A percentile compares a stretch with the other conserved stretches of the same genome.
Evolutionary conservation across 2,329 filamentous ascomycete genomes (phyloP).

Genomic region (Proliferodiscus dingleyae): DNA sequence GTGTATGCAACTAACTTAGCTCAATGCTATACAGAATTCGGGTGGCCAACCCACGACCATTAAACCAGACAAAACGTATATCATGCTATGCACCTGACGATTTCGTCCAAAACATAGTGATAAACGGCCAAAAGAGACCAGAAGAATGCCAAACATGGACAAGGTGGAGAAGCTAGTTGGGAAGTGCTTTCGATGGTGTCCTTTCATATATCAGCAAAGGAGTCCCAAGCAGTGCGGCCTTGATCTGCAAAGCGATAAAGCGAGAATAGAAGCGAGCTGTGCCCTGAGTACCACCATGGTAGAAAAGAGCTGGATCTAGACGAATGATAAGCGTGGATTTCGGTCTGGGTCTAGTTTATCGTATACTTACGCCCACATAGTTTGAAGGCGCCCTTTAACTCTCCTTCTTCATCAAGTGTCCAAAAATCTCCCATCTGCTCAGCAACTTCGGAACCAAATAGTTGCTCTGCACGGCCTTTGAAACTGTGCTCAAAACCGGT

Average conservation of each 20-base stretch:
- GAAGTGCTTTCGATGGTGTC: no score
- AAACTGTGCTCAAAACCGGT: conserved; percentile 48
- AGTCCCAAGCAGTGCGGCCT: conserved; percentile 9
- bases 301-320: conserved; percentile 43
- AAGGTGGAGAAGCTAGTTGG: no score
- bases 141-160: no score
- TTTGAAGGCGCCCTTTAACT: conserved; percentile 30
- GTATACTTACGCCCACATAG: conserved; percentile 13
- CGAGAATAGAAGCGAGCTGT: conserved; percentile 43
- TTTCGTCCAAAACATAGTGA: no score
- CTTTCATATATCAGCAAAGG: conserved; percentile 9
- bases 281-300: conserved; percentile 45
- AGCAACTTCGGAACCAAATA: conserved; percentile 45
- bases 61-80: no score
- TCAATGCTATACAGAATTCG: no score
- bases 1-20: no score
- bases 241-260: conserved; percentile 38
- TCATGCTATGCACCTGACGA: no score
- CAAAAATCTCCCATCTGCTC: conserved; percentile 43
- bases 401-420: conserved; percentile 43
- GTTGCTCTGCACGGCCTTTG: conserved; percentile 41
- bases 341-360: not conserved
- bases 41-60: no score
- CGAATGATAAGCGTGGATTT: not conserved
- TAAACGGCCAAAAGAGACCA: no score